Evolutionary conservation across 2,329 filamentous ascomycete genomes (phyloP).

Genomic region (Fusarium nematophilum): DNA sequence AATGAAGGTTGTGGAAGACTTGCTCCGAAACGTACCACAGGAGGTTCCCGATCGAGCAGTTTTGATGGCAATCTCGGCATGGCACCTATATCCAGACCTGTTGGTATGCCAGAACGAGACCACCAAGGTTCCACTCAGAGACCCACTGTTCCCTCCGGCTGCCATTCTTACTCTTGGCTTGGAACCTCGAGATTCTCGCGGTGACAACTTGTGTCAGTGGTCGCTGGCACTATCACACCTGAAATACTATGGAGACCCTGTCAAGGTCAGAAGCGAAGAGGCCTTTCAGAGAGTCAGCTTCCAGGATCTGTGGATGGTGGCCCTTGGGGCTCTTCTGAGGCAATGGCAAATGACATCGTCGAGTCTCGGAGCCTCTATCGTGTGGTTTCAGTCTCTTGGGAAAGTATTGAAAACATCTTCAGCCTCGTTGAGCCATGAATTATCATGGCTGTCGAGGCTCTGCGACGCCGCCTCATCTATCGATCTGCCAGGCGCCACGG

Average conservation of each 20-base stretch:
- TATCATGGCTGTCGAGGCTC: conserved; percentile 5
- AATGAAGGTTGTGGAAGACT: conserved; percentile 18
- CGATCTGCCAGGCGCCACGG: not conserved
- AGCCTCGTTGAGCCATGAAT: not conserved
- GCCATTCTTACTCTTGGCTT: conserved; percentile 8
- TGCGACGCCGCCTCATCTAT: conserved; percentile 1
- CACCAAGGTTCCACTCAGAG: conserved; percentile 5
- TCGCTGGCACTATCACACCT: conserved; percentile 21
- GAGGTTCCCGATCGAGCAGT: conserved; percentile 15
- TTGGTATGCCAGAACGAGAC: conserved; percentile 13
- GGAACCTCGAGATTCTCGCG: not conserved
- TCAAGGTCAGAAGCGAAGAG: conserved; percentile 14
- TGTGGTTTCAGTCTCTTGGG: conserved; percentile 1
- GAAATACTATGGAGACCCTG: conserved; percentile 15
- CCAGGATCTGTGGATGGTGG: conserved; percentile 8
- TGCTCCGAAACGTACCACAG: conserved; percentile 9
- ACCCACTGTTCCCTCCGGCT: conserved; percentile 1
- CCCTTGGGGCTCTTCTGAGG: conserved; percentile 12
- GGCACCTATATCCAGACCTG: conserved; percentile 23
- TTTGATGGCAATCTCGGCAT: conserved; percentile 19
- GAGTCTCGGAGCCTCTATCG: conserved; percentile 1
- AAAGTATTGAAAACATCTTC: conserved; percentile 1
- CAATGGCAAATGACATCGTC: conserved; percentile 13
- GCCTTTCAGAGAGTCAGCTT: conserved; percentile 8
- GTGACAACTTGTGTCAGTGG: conserved; percentile 10